These are phyloP conservation scores for Talaromyces atroroseus DNA, from an alignment of 2,329 filamentous ascomycete genomes.

Conservation along the genomic window DNA sequence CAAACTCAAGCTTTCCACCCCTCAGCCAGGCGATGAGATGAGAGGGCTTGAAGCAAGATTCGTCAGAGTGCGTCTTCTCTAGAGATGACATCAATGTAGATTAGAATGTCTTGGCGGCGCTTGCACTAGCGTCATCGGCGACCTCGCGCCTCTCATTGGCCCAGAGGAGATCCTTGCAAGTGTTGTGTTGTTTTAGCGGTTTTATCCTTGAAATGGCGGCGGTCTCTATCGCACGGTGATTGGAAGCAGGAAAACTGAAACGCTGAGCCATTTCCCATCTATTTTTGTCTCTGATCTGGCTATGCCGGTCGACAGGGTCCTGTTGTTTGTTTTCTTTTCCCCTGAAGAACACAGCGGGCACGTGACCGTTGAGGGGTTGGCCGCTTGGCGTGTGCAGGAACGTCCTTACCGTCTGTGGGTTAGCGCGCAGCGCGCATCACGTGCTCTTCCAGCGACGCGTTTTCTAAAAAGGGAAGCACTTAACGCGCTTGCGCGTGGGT, in stretches of 20 bases:
- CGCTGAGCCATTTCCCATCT: not conserved
- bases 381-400: too few relatives aligned
- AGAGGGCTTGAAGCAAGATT: not conserved
- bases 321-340: not conserved
- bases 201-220: not conserved
- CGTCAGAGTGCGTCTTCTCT: too few relatives aligned
- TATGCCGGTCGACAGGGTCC: not conserved
- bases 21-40: not conserved
- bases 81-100: not conserved
- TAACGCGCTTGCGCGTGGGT: slow-evolving; percentile 19
- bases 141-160: slow-evolving; percentile 2
- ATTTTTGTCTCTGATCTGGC: not conserved
- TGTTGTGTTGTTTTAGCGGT: slow-evolving; percentile 10
- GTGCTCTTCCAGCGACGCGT: not conserved
- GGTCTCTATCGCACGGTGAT: not conserved
- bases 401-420: not conserved
- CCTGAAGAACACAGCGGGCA: not conserved
- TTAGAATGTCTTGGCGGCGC: slow-evolving; percentile 1
- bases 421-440: not conserved
- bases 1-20: not conserved
- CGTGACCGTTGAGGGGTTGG: not conserved
- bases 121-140: not conserved
- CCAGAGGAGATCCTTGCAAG: not conserved
- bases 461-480: slow-evolving; percentile 19
- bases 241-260: not conserved